Conservation (phyloP, 495 filamentous ascomycete genomes). For the Hypoxylon crocopeplum region DNA sequence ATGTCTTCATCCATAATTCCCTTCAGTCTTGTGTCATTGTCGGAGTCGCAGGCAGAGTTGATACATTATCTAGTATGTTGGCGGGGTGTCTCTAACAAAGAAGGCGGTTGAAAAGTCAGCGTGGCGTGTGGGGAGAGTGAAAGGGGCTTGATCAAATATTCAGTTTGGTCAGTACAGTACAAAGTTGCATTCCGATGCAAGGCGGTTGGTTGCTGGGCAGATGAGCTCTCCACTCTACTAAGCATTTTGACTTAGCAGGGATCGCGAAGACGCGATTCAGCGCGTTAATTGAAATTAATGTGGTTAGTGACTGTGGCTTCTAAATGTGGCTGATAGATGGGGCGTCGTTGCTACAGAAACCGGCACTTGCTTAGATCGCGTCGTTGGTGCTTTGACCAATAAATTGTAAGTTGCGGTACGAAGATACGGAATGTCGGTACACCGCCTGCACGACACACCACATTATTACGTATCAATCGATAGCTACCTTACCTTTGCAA, state of each 20-base stretch:
- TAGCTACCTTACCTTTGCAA: conserved; percentile 3
- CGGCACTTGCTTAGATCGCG: conserved; percentile 1
- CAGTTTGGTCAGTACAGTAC: too few species aligned
- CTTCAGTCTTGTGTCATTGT: conserved; percentile 10
- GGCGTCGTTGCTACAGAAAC: conserved; percentile 29
- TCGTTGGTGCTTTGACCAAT: conserved; percentile 22
- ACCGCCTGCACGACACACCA: conserved; percentile 35
- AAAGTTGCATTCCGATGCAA: neutral
- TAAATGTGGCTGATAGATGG: conserved; percentile 2
- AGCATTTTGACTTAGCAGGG: neutral
- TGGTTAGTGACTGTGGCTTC: neutral
- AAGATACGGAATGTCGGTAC: conserved; percentile 12
- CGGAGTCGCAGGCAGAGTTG: neutral
- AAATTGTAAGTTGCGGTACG: conserved; percentile 2
- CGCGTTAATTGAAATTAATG: conserved; percentile 37
- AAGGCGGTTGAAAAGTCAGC: neutral
- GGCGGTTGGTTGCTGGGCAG: neutral
- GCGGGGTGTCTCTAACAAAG: neutral
- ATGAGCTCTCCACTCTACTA: conserved; percentile 1
- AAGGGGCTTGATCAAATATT: neutral
- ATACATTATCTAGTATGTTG: neutral
- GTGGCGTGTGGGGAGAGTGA: neutral
- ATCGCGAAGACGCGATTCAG: conserved; percentile 22
- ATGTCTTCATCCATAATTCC: conserved; percentile 23
- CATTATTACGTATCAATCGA: conserved; percentile 21